Conservation (phyloP, 1,284 basidiomycete species). For the Marasmius tenuissimus region DNA sequence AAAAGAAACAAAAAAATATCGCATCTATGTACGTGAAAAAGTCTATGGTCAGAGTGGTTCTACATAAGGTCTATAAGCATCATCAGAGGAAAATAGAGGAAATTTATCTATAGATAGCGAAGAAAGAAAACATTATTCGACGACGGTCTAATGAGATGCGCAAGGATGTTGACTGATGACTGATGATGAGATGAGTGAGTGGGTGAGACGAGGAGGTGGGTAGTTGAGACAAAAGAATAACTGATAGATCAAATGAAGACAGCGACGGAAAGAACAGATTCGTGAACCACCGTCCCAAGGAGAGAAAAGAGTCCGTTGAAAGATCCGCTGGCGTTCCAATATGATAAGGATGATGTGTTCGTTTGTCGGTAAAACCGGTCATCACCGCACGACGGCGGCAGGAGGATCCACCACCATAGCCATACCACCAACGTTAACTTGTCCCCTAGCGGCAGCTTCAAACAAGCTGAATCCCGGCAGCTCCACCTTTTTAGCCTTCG, state of each 20-base stretch:
- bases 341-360: no score
- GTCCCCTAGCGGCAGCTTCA: slow-evolving; percentile 46
- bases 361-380: no score
- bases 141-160: not conserved
- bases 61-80: not conserved
- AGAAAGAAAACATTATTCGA: not conserved
- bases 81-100: no score
- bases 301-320: no score
- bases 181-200: not conserved
- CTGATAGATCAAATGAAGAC: not conserved
- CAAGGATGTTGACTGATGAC: no score
- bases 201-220: not conserved
- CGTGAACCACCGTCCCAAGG: no score
- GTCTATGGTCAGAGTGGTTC: no score
- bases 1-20: no score
- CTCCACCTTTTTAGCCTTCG: slow-evolving; percentile 29
- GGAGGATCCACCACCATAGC: not conserved
- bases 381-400: not conserved
- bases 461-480: slow-evolving; percentile 64
- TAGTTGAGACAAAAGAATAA: not conserved
- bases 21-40: no score
- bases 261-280: no score
- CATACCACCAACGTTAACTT: not conserved
- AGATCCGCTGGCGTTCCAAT: no score
- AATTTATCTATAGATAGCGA: not conserved